phyloP scores from a whole-genome alignment of 202 grass and related monocot genomes.

The Schoenoplectus tabernaemontani region DNA sequence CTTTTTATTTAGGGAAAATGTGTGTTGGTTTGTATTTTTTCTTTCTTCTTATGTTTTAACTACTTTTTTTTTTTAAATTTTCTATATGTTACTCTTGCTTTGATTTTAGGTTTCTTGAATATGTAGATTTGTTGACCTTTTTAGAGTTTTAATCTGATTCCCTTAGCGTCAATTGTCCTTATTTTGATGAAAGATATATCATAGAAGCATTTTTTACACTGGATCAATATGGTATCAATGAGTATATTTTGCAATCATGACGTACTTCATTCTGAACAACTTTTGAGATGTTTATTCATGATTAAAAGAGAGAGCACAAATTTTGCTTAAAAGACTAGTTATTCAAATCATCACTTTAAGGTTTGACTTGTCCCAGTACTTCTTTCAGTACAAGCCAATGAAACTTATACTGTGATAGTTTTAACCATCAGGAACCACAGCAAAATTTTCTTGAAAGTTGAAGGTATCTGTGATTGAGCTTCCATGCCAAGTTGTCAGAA shows the following conservation, averaged over 20 bases:
- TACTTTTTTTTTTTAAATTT: neutral
- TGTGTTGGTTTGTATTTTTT: neutral
- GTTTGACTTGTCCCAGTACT: neutral
- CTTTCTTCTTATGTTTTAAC: neutral
- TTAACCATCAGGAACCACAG: neutral
- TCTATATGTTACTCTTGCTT: neutral
- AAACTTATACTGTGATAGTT: neutral
- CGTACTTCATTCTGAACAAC: neutral
- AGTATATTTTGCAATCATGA: neutral
- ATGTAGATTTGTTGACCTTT: neutral
- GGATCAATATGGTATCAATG: neutral
- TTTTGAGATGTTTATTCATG: neutral
- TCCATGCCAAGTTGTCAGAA: neutral
- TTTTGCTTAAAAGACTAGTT: neutral
- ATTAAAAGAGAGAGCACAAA: neutral
- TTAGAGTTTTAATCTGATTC: neutral
- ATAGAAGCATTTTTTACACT: neutral
- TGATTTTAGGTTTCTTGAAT: constrained; percentile 15
- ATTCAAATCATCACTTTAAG: neutral
- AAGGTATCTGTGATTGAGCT: neutral
- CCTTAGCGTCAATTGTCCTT: neutral
- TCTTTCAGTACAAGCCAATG: neutral
- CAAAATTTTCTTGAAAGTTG: neutral
- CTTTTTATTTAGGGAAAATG: neutral
- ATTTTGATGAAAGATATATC: neutral